Evolutionary conservation across 2,329 filamentous ascomycete genomes (phyloP).

Genomic region (Phaeosphaeriaceae sp.): DNA sequence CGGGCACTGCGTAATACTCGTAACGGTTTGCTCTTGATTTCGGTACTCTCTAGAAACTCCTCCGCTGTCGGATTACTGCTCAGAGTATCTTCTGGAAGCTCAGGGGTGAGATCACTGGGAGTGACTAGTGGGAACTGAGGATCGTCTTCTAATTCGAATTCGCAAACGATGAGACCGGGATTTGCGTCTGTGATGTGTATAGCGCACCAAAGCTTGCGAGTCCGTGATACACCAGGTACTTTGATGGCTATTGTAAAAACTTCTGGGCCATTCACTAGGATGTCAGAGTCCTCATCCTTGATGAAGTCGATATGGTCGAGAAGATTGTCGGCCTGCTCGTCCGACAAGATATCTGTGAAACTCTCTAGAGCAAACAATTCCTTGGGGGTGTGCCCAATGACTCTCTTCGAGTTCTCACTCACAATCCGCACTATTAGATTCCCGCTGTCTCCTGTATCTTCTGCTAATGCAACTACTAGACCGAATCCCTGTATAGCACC

Average conservation of each 20-base stretch:
- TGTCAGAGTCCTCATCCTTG: slow-evolving; percentile 79
- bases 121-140: slow-evolving; percentile 70
- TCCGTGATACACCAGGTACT: slow-evolving; percentile 57
- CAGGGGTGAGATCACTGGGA: slow-evolving; percentile 61
- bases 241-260: slow-evolving; percentile 81
- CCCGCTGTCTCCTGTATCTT: slow-evolving; percentile 66
- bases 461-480: slow-evolving; percentile 73
- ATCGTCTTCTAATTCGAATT: slow-evolving; percentile 88
- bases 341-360: slow-evolving; percentile 82
- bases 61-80: slow-evolving; percentile 74
- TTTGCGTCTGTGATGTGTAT: slow-evolving; percentile 76
- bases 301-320: slow-evolving; percentile 89
- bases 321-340: slow-evolving; percentile 83
- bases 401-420: slow-evolving; percentile 78
- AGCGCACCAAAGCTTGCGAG: slow-evolving; percentile 82
- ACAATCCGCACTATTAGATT: slow-evolving; percentile 73
- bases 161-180: slow-evolving; percentile 74
- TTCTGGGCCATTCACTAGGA: slow-evolving; percentile 77
- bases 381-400: slow-evolving; percentile 78
- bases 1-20: slow-evolving; percentile 76
- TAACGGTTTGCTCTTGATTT: slow-evolving; percentile 77
- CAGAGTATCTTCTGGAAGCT: slow-evolving; percentile 75
- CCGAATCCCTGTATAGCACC: slow-evolving; percentile 84
- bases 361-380: slow-evolving; percentile 76
- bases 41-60: slow-evolving; percentile 77